Percentiles rank a stretch among this genome's conserved stretches.
These are phyloP conservation scores for Fusarium dimerum DNA, from an alignment of 2,329 filamentous ascomycete species.

Conservation along the genomic window DNA sequence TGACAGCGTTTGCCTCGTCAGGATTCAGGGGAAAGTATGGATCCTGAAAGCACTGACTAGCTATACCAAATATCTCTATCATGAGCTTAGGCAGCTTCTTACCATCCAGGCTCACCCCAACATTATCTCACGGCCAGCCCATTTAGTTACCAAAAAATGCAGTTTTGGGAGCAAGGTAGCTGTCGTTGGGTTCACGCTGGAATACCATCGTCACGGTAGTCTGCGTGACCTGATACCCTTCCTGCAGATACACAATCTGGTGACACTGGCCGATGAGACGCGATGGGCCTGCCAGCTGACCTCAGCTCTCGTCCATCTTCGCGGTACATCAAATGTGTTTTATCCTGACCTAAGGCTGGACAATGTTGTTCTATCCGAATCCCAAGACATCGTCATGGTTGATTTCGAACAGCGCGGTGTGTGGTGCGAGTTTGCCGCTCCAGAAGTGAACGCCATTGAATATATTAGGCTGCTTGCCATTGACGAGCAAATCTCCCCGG, in stretches of 20 bases:
- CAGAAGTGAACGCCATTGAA: slow-evolving; percentile 61
- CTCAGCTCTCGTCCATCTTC: slow-evolving; percentile 52
- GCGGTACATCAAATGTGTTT: slow-evolving; percentile 46
- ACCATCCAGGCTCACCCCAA: slow-evolving; percentile 53
- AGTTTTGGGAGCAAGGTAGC: slow-evolving; percentile 57
- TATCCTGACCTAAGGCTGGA: slow-evolving; percentile 63
- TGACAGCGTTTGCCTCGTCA: slow-evolving; percentile 60
- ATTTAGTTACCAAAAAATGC: slow-evolving; percentile 57
- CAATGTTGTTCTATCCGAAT: slow-evolving; percentile 55
- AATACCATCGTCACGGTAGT: slow-evolving; percentile 55
- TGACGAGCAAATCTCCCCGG: slow-evolving; percentile 46
- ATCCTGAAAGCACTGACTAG: slow-evolving; percentile 61
- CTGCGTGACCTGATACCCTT: slow-evolving; percentile 57
- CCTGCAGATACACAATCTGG: slow-evolving; percentile 46
- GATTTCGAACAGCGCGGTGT: slow-evolving; percentile 65
- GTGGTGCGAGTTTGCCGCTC: slow-evolving; percentile 62
- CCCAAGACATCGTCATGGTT: slow-evolving; percentile 53
- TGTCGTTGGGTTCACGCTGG: slow-evolving; percentile 58
- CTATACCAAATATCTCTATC: slow-evolving; percentile 61
- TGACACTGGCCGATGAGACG: slow-evolving; percentile 46
- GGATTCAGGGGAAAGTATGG: slow-evolving; percentile 42
- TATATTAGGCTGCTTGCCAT: slow-evolving; percentile 56
- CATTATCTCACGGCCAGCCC: slow-evolving; percentile 52
- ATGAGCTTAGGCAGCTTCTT: slow-evolving; percentile 59
- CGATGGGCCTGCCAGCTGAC: slow-evolving; percentile 57